Conservation (phyloP, 768 basidiomycete genomes). For the Baorangia bicolor region DNA sequence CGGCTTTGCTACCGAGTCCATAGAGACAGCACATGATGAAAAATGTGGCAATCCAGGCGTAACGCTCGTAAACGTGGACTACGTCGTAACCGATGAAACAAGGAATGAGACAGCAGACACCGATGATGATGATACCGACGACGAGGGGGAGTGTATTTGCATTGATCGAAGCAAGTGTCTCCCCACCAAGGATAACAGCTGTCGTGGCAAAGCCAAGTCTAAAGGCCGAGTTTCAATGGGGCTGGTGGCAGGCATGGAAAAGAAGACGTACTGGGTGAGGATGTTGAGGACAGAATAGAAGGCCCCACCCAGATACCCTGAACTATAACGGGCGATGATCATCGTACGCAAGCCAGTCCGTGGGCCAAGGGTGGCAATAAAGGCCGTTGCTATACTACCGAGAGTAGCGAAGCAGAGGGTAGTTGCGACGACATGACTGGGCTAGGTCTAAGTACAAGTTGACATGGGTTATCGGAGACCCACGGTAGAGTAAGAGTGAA, state of each 20-base stretch:
- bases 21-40: slow-evolving; percentile 52
- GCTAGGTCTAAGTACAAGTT: neutral
- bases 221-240: neutral
- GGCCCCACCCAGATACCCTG: slow-evolving; percentile 48
- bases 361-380: slow-evolving; percentile 55
- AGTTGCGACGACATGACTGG: slow-evolving; percentile 43
- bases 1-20: slow-evolving; percentile 47
- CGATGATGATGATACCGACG: slow-evolving; percentile 49
- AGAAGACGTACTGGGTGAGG: slow-evolving; percentile 40
- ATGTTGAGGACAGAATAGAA: slow-evolving; percentile 55
- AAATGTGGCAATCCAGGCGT: slow-evolving; percentile 50
- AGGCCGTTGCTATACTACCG: slow-evolving; percentile 42
- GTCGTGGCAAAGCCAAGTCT: slow-evolving; percentile 50
- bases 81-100: slow-evolving; percentile 48
- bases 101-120: slow-evolving; percentile 41
- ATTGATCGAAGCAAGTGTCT: slow-evolving; percentile 48
- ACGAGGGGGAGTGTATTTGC: slow-evolving; percentile 44
- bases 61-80: slow-evolving; percentile 52
- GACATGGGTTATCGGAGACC: slow-evolving; percentile 13
- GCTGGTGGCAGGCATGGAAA: neutral
- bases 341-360: slow-evolving; percentile 54
- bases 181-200: slow-evolving; percentile 53
- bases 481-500: slow-evolving; percentile 49
- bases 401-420: slow-evolving; percentile 48
- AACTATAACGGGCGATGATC: slow-evolving; percentile 49